Conservation (phyloP, 495 filamentous ascomycete species). For the Penicillium tannophilum region DNA sequence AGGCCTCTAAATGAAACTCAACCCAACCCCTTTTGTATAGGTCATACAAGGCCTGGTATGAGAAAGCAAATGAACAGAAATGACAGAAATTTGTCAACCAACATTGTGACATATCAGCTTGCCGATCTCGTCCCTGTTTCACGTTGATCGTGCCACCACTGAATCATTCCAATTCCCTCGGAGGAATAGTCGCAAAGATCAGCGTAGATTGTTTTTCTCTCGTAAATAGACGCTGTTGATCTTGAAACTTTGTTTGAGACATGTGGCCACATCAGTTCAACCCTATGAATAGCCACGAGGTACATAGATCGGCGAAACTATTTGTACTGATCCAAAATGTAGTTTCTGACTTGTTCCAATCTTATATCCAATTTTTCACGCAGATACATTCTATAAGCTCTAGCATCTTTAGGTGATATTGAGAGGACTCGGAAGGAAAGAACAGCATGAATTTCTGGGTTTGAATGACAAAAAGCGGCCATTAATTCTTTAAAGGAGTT, state of each 20-base stretch:
- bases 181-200: not conserved
- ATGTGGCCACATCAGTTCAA: too few relatives aligned
- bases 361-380: too few relatives aligned
- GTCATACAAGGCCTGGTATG: not conserved
- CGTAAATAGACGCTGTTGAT: not conserved
- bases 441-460: too few relatives aligned
- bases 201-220: not conserved
- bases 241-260: too few relatives aligned
- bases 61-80: not conserved
- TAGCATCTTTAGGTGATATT: too few relatives aligned
- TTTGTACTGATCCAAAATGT: too few relatives aligned
- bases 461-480: too few relatives aligned
- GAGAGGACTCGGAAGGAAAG: too few relatives aligned
- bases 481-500: not conserved
- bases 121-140: not conserved
- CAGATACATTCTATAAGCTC: too few relatives aligned
- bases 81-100: not conserved
- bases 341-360: too few relatives aligned
- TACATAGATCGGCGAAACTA: too few relatives aligned
- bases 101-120: not conserved
- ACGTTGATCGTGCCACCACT: not conserved
- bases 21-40: not conserved
- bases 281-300: too few relatives aligned
- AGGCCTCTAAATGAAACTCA: not conserved
- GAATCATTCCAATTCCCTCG: not conserved